A percentile compares a stretch with the other conserved stretches of the same genome.
These are phyloP conservation scores for Nitzschia sp. DNA, from an alignment of 108 stramenopile species.

Conservation along the genomic window DNA sequence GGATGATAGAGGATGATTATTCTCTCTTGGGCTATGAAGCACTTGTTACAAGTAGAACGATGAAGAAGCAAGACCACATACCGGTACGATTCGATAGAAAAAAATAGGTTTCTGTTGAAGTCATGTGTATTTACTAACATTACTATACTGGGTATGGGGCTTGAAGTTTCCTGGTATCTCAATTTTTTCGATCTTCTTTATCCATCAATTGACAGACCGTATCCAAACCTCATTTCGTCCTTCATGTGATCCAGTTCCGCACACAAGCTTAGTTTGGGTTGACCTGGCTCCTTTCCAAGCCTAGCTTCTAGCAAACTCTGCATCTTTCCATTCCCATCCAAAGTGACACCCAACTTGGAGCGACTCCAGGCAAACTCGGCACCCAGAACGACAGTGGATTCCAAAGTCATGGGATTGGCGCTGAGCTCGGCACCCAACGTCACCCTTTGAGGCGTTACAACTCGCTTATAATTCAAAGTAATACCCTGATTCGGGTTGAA, in stretches of 20 bases:
- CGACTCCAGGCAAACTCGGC: conserved; percentile 84
- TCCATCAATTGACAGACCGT: conserved; percentile 80
- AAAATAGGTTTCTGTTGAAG: no score
- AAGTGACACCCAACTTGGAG: conserved; percentile 60
- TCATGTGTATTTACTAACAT: no score
- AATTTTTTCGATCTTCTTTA: conserved; percentile 14
- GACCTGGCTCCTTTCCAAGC: conserved; percentile 75
- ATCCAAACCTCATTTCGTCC: conserved; percentile 82
- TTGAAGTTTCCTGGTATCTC: no score
- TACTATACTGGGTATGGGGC: no score
- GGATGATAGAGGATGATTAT: no score
- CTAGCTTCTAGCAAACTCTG: conserved; percentile 75
- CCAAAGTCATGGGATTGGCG: conserved; percentile 61
- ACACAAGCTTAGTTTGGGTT: conserved; percentile 63
- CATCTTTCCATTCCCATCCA: conserved; percentile 74
- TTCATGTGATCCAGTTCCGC: conserved; percentile 80
- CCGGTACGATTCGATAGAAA: no score
- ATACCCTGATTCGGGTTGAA: conserved; percentile 67
- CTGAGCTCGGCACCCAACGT: conserved; percentile 68
- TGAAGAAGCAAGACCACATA: no score
- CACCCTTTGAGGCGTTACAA: conserved; percentile 76
- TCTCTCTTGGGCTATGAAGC: no score
- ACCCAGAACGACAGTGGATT: conserved; percentile 70
- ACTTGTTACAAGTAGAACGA: no score
- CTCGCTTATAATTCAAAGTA: conserved; percentile 70